Evolutionary conservation across 176 grass and related monocot genomes (phyloP), one percentile per base, ranked within the genome.

Genomic region (Panicum miliaceum): DNA sequence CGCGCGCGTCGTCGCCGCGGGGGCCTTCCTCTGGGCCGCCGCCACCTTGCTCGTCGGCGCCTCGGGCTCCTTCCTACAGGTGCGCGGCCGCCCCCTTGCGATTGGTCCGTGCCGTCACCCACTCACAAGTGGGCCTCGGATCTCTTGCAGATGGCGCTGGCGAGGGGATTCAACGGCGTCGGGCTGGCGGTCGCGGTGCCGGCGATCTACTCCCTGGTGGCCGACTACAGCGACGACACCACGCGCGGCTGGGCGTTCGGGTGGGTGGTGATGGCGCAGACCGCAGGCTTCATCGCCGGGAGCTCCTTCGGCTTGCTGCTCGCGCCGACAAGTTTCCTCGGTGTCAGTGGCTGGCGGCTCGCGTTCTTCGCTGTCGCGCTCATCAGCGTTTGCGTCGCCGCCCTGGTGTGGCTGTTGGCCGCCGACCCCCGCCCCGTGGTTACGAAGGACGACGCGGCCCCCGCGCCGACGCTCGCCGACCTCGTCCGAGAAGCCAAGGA

Each of bases 271-370:
- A 80, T 89, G 61, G 67, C 85, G n/a, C 16, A 82, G 5, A 4
- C 25, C 59, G 0, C 88, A 32, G 90, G 90, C 5, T 20, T 20
- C 27, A 65, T 85, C 10, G 34, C 58, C 8, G 86, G 90, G 27
- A 43, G 42, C 76, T 66, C 64, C 29, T 14, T 85, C 5, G 62
- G 74, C 32, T 45, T 91, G 14, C 38, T 88, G 56, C 77, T 88
- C 23, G 90, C 86, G 37, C 74, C 90, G 2, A 91, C 82, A 5
- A 50, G 63, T 23, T 64, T 91, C 52, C 74, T 91, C 73, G 90
- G 86, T 23, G 73, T 91, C 53, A 68, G 82, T 16, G 90, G 90
- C 37, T 91, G 90, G 90, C 78, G 90, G 26, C 74, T 91, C 38
- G 81, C 86, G 4, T 91, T 91, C 85, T 81, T 77, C 57, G 12